Evolutionary conservation across 371 early-diverging fungal species (phyloP), one percentile per base, ranked within the genome.

Genomic region (Phascolomyces articulosus): DNA sequence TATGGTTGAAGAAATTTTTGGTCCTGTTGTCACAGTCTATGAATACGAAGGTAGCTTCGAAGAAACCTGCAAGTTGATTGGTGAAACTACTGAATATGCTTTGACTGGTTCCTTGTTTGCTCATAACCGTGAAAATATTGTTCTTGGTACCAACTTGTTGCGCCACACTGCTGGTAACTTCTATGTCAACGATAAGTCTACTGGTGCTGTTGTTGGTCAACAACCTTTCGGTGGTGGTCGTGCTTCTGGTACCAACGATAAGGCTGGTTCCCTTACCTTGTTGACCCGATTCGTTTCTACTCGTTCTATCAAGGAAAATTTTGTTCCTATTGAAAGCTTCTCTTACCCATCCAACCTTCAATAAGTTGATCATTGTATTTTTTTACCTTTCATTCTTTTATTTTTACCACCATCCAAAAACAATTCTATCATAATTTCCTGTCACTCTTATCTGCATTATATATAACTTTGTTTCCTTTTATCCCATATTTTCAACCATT

Each of bases 161-260:
- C 90, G 96, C 58, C 78, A 97, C 79, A 87, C 94, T 26, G 94
- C 96, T 11, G 99, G 99, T 58, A 98, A 98, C 90, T 97, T 98
- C 68, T 98, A 98, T 80, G 91, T 98, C 75, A 98, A 98, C 75
- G 99, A 98, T 84, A 98, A 98, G 82, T 94, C 90, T 74, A 98
- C 98, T 40, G 98, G 98, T 58, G 98, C 98, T 49, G 95, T 97
- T 47, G 98, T 98, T 40, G 98, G 96, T 62, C 98, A 98, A 79
- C 98, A 98, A 83, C 95, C 98, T 21, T 97, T 98, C 75, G 99
- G 99, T 66, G 98, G 99, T 69, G 91, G 88, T 65, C 89, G 96
- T 68, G 93, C 88, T 34, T 96, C 96, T 11, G 98, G 99, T 63
- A 98, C 99, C 28, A 98, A 98, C 78, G 99, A 98, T 78, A 98